phyloP scores from a whole-genome alignment of 2,329 filamentous ascomycete species.

The Coniochaeta sp. region DNA sequence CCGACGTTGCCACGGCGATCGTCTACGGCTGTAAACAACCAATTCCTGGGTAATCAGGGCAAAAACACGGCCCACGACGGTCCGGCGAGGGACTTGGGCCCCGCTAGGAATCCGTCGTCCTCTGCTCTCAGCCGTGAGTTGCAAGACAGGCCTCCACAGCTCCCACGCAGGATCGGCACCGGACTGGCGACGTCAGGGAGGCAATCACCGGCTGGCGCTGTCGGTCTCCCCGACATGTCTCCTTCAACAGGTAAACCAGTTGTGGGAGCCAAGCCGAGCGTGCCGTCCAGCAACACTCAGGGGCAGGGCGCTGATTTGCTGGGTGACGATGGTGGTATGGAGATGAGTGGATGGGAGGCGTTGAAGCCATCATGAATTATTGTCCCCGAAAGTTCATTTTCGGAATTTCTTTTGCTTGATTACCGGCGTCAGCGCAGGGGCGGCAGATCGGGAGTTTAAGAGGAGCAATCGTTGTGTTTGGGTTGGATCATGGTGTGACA shows the following conservation, averaged over 20 bases:
- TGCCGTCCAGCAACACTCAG: too few relatives aligned
- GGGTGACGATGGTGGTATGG: conserved; percentile 33
- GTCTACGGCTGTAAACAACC: neutral
- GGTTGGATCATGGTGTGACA: neutral
- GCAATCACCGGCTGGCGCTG: neutral
- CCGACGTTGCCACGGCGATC: neutral
- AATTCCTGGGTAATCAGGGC: neutral
- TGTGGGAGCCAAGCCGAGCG: too few relatives aligned
- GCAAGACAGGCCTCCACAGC: neutral
- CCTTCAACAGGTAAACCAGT: conserved; percentile 13
- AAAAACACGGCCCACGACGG: neutral
- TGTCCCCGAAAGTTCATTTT: too few relatives aligned
- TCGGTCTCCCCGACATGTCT: neutral
- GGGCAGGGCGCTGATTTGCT: conserved; percentile 46
- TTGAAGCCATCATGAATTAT: conserved; percentile 39
- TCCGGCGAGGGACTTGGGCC: neutral
- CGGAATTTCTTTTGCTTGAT: too few relatives aligned
- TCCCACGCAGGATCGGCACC: neutral
- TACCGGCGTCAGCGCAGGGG: neutral
- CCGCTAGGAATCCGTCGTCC: neutral
- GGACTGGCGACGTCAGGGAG: neutral
- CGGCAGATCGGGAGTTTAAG: neutral
- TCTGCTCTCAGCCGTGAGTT: neutral
- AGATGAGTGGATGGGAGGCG: conserved; percentile 48
- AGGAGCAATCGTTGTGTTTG: neutral